Base-by-base conservation (phyloP, 2,329 filamentous ascomycete genomes). In the Shiraia sp. region DNA sequence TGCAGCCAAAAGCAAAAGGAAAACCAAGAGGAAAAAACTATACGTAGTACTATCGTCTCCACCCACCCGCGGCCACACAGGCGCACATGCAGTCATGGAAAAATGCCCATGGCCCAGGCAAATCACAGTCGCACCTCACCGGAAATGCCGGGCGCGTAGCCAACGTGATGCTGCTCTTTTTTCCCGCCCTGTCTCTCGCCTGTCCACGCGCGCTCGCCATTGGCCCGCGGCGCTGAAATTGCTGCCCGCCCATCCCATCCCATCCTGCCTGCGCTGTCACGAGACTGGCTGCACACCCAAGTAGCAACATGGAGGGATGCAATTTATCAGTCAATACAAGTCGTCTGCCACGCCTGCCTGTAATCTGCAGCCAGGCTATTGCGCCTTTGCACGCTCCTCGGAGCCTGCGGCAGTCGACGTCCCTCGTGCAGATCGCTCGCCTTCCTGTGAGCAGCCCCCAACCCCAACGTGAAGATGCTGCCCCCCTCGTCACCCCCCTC, bases 51-150 rank as follows among this genome's bases (percentile, higher is more conserved):
- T 3, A 12, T 15, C 22, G 15, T 15, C 17, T 5, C 12, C 32
- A 9, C 26, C n/a, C 26, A 31, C 30, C 23, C 12, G 22, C 30
- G 15, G 14, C 15, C 29, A n/a, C 19, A 23, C 31, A 36, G 42
- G 33, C 31, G 27, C 17, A 42, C 37, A 39, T 22, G 34, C 41
- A 37, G 41, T 35, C 40, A 43, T 37, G 39, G 32, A 32, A 31
- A 38, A 48, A 43, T 61, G 56, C 55, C 43, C 44, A 26, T 22
- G 17, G 24, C 27, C 32, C 54, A 52, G 49, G 29, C 62, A 57
- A 67, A 65, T 66, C 59, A 65, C 57, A 57, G 54, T 57, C 46
- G 42, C 54, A 59, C 55, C 7, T 16, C 17, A 30, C 38, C 34
- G 19, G 42, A 40, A 53, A 46, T 49, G 47, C 53, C 50, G 31